Conservation (phyloP, 331 rosid species). For the Pyracantha coccinea region DNA sequence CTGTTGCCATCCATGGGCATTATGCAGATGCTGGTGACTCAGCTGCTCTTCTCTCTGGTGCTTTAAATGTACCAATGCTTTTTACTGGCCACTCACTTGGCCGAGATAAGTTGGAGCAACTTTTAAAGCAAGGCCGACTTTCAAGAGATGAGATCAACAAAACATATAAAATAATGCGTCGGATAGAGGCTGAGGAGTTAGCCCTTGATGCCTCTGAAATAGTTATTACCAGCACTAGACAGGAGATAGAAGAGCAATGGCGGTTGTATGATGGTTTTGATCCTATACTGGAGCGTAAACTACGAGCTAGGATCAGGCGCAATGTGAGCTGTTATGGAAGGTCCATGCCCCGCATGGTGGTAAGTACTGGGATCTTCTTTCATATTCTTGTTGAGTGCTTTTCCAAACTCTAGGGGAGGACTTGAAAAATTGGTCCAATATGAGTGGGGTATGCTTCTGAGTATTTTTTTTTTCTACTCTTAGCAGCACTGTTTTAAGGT, state of each 20-base stretch:
- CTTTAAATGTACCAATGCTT: slow-evolving; percentile 91
- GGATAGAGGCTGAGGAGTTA: slow-evolving; percentile 95
- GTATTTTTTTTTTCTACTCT: neutral
- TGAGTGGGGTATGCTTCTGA: neutral
- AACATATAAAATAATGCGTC: slow-evolving; percentile 93
- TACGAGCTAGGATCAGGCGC: slow-evolving; percentile 94
- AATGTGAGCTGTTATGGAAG: slow-evolving; percentile 98
- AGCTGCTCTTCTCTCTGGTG: slow-evolving; percentile 84
- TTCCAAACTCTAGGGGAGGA: neutral
- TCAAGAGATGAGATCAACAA: slow-evolving; percentile 81
- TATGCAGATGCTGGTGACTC: slow-evolving; percentile 99
- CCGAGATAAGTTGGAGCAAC: slow-evolving; percentile 94
- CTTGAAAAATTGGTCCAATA: neutral
- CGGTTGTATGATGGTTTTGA: slow-evolving; percentile 95
- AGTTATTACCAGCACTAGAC: slow-evolving; percentile 88
- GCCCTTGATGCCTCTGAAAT: slow-evolving; percentile 91
- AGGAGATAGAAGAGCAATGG: slow-evolving; percentile 98
- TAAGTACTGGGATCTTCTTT: slow-evolving; percentile 31
- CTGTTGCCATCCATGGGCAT: slow-evolving; percentile 94
- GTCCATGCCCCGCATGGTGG: slow-evolving; percentile 95
- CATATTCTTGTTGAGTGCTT: neutral
- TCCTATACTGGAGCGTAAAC: slow-evolving; percentile 91
- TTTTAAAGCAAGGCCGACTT: slow-evolving; percentile 70
- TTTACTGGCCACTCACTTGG: slow-evolving; percentile 99
- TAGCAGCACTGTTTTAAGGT: neutral